phyloP scores from a whole-genome alignment of 495 filamentous ascomycete genomes.

The Stereocaulon alpinum region DNA sequence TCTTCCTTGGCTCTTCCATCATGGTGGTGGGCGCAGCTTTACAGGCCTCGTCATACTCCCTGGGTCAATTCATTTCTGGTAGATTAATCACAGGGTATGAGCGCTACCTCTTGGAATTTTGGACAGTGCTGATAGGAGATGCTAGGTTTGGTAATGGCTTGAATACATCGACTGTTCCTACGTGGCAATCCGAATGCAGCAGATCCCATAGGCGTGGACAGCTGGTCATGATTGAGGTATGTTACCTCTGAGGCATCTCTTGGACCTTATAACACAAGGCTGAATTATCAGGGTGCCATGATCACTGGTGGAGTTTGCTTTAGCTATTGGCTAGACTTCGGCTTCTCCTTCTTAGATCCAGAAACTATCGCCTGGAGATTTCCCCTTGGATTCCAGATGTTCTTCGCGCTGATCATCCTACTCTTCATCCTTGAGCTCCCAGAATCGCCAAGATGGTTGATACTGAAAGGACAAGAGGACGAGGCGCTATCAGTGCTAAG shows the following conservation, averaged over 20 bases:
- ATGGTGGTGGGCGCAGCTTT: conserved; percentile 60
- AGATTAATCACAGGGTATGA: conserved; percentile 57
- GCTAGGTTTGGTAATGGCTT: conserved; percentile 40
- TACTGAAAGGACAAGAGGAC: conserved; percentile 48
- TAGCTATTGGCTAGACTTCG: conserved; percentile 69
- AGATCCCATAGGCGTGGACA: conserved; percentile 64
- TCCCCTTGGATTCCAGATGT: conserved; percentile 61
- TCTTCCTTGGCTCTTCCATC: conserved; percentile 59
- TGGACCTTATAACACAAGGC: neutral
- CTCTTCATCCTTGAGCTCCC: conserved; percentile 53
- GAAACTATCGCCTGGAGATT: conserved; percentile 62
- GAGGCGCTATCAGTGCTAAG: conserved; percentile 55
- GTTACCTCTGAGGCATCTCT: neutral
- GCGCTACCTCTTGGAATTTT: conserved; percentile 35
- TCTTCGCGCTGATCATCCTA: conserved; percentile 54
- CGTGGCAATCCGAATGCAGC: conserved; percentile 72
- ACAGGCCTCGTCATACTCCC: conserved; percentile 47
- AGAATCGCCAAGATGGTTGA: conserved; percentile 67
- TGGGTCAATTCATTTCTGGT: conserved; percentile 55
- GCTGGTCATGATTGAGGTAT: conserved; percentile 65
- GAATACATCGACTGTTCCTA: conserved; percentile 59
- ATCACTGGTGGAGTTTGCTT: conserved; percentile 64
- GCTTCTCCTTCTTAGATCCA: conserved; percentile 53
- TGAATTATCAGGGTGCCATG: conserved; percentile 38
- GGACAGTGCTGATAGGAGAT: conserved; percentile 7